phyloP scores from a whole-genome alignment of 2,329 filamentous ascomycete genomes.

The Xenoacremonium recifei region DNA sequence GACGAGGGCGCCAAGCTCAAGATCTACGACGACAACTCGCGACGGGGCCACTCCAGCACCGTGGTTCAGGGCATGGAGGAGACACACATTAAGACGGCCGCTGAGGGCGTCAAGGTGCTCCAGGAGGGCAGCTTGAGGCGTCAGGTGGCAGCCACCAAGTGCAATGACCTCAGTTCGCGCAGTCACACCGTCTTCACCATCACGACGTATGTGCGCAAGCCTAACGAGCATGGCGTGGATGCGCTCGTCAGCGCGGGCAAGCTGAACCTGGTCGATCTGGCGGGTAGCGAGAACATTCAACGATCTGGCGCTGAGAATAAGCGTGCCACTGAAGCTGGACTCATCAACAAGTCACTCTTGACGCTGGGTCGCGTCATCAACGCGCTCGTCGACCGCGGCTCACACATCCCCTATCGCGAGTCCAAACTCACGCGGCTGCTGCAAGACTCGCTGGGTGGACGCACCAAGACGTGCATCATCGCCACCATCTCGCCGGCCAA shows the following conservation, averaged over 20 bases:
- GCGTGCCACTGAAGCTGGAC: conserved; percentile 86
- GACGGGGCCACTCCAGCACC: conserved; percentile 80
- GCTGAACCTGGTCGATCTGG: conserved; percentile 93
- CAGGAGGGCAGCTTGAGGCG: conserved; percentile 88
- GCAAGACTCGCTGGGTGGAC: conserved; percentile 93
- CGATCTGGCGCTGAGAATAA: conserved; percentile 98
- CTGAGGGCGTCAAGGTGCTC: conserved; percentile 83
- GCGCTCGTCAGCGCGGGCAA: conserved; percentile 91
- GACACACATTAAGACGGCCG: conserved; percentile 81
- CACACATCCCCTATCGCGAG: conserved; percentile 89
- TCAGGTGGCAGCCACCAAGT: conserved; percentile 99
- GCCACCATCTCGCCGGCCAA: conserved; percentile 93
- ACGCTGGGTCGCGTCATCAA: conserved; percentile 97
- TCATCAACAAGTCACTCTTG: conserved; percentile 97
- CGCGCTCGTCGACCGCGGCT: conserved; percentile 83
- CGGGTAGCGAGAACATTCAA: conserved; percentile 96
- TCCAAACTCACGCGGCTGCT: conserved; percentile 93
- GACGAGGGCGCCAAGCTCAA: conserved; percentile 88
- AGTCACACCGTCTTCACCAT: conserved; percentile 98
- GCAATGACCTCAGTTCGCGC: conserved; percentile 94
- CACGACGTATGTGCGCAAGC: conserved; percentile 83
- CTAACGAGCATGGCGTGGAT: conserved; percentile 78
- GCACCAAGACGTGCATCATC: conserved; percentile 98
- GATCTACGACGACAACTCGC: conserved; percentile 88
- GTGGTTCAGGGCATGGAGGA: conserved; percentile 98